Conservation (phyloP, 2,329 filamentous ascomycete species). For the Fusarium pseudograminearum region DNA sequence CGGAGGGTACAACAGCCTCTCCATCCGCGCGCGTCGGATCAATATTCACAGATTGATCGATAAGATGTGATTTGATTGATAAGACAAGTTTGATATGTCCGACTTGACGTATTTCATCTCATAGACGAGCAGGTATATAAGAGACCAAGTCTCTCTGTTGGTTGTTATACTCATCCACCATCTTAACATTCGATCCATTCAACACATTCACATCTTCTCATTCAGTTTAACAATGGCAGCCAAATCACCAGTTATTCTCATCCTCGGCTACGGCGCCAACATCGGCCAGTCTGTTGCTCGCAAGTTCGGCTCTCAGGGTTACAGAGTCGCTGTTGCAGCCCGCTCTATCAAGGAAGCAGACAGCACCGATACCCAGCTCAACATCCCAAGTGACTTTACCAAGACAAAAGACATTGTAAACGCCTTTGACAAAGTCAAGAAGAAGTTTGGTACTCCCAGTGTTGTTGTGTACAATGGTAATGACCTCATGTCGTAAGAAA, state of each 20-base stretch:
- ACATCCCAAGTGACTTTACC: conserved; percentile 54
- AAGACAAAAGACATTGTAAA: conserved; percentile 43
- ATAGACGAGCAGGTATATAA: neutral
- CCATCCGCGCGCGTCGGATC: neutral
- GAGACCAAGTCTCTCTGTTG: fast-evolving
- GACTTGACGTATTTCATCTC: no score
- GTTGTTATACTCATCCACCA: no score
- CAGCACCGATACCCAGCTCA: conserved; percentile 44
- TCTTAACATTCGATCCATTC: no score
- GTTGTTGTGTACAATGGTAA: conserved; percentile 28
- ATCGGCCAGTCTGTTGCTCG: conserved; percentile 41
- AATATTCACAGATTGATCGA: neutral
- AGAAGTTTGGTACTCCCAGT: conserved; percentile 35
- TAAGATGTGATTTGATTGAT: neutral
- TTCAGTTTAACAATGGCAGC: neutral
- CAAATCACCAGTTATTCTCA: conserved; percentile 34
- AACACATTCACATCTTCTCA: no score
- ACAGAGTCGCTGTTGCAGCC: conserved; percentile 45
- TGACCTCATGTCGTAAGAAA: fast-evolving
- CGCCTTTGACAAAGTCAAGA: conserved; percentile 36
- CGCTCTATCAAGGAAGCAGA: conserved; percentile 39
- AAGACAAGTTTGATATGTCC: neutral
- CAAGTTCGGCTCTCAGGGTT: conserved; percentile 44
- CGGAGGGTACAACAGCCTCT: neutral
- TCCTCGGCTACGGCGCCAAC: conserved; percentile 46